Base-by-base conservation (phyloP, 1,284 basidiomycete genomes). In the Fistulinella cinereoalba region DNA sequence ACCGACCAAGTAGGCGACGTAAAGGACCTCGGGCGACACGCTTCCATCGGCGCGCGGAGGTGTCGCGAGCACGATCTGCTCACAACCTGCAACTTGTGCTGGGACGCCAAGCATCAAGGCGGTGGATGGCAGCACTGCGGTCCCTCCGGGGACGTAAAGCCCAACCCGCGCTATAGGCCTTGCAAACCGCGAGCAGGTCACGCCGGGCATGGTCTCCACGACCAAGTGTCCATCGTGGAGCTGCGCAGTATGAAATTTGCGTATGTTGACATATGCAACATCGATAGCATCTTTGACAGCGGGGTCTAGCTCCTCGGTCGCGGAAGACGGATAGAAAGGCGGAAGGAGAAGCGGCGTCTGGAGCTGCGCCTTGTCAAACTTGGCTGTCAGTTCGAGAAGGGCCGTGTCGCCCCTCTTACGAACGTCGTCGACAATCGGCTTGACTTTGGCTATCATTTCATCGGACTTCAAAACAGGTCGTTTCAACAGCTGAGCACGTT, bases 61-160 rank as follows among this genome's bases (percentile, higher is more conserved):
- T 2, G 97, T 98, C 4, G 97, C 95, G 47, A 99, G 77, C 27
- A 98, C 89, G 52, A 98, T 87, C 57, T 92, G 85, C 47, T 83
- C 83, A 72, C 97, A 99, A 3, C 92, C 90, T 0, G 97, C 97
- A 10, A 99, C 97, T 68, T 98, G 95, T 1, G 97, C 97, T 4
- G 97, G 97, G 16, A 98, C 88, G 55, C 96, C 96, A 23, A 99
- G 83, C 95, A 98, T 98, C 56, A 99, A 79, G 6, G 97, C 97
- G 3, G 97, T 99, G 4, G 92, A 96, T 11, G 97, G 97, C 21
- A 99, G 76, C 38, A 99, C 83, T 1, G 97, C 97, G 2, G 96
- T 98, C 28, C 97, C 97, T 23, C 97, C 97, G 1, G 97, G 97
- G 2, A 99, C 92, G 70, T 99, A 99, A 42, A 99, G 73, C 29